phyloP scores from a whole-genome alignment of 2,329 filamentous ascomycete species.

The Akanthomyces muscarius region DNA sequence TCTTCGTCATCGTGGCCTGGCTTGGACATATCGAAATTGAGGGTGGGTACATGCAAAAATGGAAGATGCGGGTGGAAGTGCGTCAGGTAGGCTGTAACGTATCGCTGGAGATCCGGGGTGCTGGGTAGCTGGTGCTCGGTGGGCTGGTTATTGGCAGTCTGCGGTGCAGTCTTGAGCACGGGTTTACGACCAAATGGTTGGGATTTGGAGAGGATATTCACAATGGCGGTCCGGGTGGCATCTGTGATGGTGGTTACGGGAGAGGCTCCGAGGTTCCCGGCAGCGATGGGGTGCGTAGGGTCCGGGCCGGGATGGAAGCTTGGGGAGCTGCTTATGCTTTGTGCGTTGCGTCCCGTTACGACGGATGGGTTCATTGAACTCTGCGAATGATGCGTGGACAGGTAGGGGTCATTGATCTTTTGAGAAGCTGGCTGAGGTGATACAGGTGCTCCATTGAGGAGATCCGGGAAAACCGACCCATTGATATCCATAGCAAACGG shows the following conservation, averaged over 20 bases:
- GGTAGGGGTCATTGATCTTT: conserved; percentile 68
- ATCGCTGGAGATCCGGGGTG: conserved; percentile 82
- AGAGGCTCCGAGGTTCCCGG: conserved; percentile 55
- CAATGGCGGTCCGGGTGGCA: conserved; percentile 57
- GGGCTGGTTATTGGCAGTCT: conserved; percentile 36
- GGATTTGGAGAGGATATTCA: conserved; percentile 56
- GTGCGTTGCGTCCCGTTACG: conserved; percentile 59
- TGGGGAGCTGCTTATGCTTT: conserved; percentile 57
- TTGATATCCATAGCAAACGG: conserved; percentile 73
- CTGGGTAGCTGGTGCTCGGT: conserved; percentile 63
- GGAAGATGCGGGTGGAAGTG: conserved; percentile 93
- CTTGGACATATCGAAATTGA: conserved; percentile 76
- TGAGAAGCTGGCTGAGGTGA: conserved; percentile 73
- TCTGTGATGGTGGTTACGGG: conserved; percentile 63
- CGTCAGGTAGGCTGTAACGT: conserved; percentile 82
- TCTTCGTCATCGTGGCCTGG: conserved; percentile 60
- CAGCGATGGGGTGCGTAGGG: conserved; percentile 67
- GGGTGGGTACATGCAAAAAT: conserved; percentile 87
- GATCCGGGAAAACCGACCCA: conserved; percentile 71
- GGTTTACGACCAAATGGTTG: conserved; percentile 60
- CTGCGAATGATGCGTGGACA: conserved; percentile 72
- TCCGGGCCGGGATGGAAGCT: conserved; percentile 64
- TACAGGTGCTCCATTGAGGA: conserved; percentile 66
- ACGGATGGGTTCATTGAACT: conserved; percentile 69
- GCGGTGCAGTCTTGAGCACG: conserved; percentile 50